Conservation (phyloP, 2,329 filamentous ascomycete genomes). For the Neofusicoccum sp. region DNA sequence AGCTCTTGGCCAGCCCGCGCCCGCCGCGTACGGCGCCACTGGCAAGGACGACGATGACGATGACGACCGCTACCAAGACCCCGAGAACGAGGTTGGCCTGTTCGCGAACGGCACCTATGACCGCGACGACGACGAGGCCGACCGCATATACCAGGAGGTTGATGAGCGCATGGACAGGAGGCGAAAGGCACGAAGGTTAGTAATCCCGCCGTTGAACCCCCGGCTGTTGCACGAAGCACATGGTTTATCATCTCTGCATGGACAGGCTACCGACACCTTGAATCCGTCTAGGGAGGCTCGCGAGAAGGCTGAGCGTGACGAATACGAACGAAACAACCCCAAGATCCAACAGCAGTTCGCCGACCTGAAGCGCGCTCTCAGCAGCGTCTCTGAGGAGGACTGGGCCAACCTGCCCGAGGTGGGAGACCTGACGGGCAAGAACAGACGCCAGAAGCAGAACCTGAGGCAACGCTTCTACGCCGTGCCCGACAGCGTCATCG, state of each 20-base stretch:
- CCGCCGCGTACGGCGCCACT: constrained; percentile 70
- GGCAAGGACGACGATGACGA: constrained; percentile 73
- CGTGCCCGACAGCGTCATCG: constrained; percentile 92
- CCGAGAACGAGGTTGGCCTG: constrained; percentile 93
- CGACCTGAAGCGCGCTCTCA: constrained; percentile 87
- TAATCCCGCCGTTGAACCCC: constrained; percentile 37
- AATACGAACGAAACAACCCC: constrained; percentile 96
- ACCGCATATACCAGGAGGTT: constrained; percentile 91
- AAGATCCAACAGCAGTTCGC: constrained; percentile 99
- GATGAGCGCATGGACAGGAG: constrained; percentile 97
- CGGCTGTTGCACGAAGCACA: constrained; percentile 27
- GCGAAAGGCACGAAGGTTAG: constrained; percentile 83
- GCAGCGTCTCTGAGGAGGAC: constrained; percentile 88
- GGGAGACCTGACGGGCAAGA: constrained; percentile 94
- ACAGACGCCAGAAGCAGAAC: constrained; percentile 81
- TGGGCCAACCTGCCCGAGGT: constrained; percentile 96
- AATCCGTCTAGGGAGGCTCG: constrained; percentile 82
- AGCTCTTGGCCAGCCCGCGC: constrained; percentile 71
- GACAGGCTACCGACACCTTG: constrained; percentile 28
- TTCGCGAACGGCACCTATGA: constrained; percentile 92
- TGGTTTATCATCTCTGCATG: constrained; percentile 37
- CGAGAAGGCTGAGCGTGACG: constrained; percentile 86
- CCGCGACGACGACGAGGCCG: constrained; percentile 95
- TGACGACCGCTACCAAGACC: constrained; percentile 86
- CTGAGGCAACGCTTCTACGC: constrained; percentile 85